Conservation (phyloP, 495 filamentous ascomycete species). For the Daldinia vernicosa region DNA sequence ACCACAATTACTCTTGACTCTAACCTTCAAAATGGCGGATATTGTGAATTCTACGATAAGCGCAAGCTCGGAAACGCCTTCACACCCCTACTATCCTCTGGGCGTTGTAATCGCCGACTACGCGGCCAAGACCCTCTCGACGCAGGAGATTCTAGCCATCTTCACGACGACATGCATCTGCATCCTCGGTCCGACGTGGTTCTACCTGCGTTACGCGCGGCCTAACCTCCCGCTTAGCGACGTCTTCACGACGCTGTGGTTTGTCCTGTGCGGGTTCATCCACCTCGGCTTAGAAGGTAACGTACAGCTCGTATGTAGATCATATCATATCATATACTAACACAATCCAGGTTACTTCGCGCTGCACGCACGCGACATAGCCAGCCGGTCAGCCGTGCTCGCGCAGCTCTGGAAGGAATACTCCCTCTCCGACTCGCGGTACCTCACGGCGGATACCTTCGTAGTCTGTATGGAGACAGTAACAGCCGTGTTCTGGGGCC, state of each 20-base stretch:
- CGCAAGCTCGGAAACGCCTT: not conserved
- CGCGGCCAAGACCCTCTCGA: not conserved
- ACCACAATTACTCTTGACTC: not conserved
- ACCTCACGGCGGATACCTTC: not conserved
- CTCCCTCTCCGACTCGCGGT: not conserved
- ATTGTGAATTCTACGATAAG: not conserved
- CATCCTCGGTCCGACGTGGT: not conserved
- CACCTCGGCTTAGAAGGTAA: not conserved
- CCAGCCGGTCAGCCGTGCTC: not conserved
- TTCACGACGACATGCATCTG: not conserved
- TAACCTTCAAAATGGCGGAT: not conserved
- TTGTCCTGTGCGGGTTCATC: not conserved
- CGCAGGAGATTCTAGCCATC: not conserved
- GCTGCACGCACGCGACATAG: not conserved
- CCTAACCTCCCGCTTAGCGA: not conserved
- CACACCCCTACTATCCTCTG: not conserved
- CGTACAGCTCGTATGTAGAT: no score
- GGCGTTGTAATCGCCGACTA: not conserved
- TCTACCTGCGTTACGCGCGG: not conserved
- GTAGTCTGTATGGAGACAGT: not conserved
- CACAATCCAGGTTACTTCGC: not conserved
- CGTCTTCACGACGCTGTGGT: not conserved
- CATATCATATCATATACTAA: no score
- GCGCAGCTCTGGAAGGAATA: conserved; percentile 3
- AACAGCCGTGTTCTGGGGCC: not conserved